A percentile compares a stretch with the other conserved stretches of the same genome.
These are phyloP conservation scores for Sindora glabra DNA, from an alignment of 306 rosid genomes.

Conservation along the genomic window DNA sequence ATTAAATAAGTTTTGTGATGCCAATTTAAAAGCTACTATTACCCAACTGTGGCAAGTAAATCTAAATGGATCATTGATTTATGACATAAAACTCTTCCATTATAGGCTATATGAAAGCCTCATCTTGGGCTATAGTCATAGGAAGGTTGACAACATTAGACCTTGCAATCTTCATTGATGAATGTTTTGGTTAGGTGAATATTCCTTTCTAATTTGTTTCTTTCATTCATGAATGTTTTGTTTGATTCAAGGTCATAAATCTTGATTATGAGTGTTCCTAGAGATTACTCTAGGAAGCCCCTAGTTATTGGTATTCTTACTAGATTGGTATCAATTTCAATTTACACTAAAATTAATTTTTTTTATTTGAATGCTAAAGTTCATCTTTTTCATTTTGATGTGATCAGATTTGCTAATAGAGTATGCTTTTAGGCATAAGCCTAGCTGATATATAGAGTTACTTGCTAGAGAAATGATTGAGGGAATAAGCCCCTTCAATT, in stretches of 20 bases:
- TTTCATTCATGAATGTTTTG: slow-evolving; percentile 4
- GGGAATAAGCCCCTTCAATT: slow-evolving; percentile 90
- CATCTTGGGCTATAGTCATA: slow-evolving; percentile 56
- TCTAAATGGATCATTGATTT: slow-evolving; percentile 59
- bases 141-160: slow-evolving; percentile 67
- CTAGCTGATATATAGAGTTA: slow-evolving; percentile 53
- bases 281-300: slow-evolving; percentile 94
- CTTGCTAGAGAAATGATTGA: slow-evolving; percentile 92
- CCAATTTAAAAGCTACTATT: slow-evolving; percentile 16
- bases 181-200: neutral
- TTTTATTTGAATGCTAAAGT: neutral
- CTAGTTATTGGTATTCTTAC: slow-evolving; percentile 62
- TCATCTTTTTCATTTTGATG: neutral
- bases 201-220: neutral
- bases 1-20: neutral
- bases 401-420: slow-evolving; percentile 44
- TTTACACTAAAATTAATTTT: neutral
- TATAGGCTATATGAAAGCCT: slow-evolving; percentile 90
- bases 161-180: slow-evolving; percentile 3
- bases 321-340: neutral
- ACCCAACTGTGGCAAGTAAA: slow-evolving; percentile 50
- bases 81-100: slow-evolving; percentile 82
- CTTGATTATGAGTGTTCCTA: slow-evolving; percentile 74
- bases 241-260: slow-evolving; percentile 27
- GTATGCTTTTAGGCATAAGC: slow-evolving; percentile 47